phyloP scores from a whole-genome alignment of 441 rosid species.

The Populus hybrid region DNA sequence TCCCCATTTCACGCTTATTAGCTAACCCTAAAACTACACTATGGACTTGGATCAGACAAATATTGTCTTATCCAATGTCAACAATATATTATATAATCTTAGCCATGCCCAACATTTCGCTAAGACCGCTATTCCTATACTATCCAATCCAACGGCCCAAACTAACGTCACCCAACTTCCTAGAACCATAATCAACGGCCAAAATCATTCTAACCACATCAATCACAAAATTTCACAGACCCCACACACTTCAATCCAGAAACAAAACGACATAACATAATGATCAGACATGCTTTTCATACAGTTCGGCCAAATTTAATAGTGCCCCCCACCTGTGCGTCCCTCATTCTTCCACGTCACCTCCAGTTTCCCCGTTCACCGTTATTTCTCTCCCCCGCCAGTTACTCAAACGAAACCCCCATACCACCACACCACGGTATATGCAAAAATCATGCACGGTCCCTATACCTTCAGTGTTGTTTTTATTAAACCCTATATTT shows the following conservation, averaged over 20 bases:
- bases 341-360: not conserved
- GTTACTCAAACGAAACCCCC: not conserved
- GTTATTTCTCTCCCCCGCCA: not conserved
- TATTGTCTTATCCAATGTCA: no score
- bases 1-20: not conserved
- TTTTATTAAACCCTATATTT: not conserved
- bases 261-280: constrained; percentile 12
- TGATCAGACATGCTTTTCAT: constrained; percentile 9
- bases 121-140: not conserved
- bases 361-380: not conserved
- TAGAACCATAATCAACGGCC: not conserved
- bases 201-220: not conserved
- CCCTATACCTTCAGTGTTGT: not conserved
- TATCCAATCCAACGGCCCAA: not conserved
- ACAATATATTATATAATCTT: not conserved
- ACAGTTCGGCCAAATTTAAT: not conserved
- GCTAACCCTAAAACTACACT: not conserved
- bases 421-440: not conserved
- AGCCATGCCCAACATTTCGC: not conserved
- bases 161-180: no score
- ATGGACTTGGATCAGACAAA: not conserved
- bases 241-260: not conserved
- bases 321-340: constrained; percentile 5
- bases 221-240: not conserved
- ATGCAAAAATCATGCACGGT: not conserved